These are phyloP conservation scores for Penicillium pulvis DNA, from an alignment of 495 filamentous ascomycete genomes.

Conservation along the genomic window DNA sequence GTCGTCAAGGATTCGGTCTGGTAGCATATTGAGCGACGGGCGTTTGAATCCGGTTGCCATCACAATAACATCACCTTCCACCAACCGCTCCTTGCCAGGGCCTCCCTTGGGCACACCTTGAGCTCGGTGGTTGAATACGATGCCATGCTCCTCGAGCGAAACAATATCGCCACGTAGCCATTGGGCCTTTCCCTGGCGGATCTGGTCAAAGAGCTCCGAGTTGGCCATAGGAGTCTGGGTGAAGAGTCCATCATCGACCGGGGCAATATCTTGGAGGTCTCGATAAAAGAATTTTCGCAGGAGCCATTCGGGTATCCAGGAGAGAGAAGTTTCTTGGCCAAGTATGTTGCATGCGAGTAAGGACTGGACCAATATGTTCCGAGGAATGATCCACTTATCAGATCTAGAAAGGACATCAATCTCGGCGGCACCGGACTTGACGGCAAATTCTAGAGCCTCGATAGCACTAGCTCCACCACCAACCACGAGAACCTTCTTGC, in stretches of 20 bases:
- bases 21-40: conserved; percentile 72
- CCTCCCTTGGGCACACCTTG: conserved; percentile 74
- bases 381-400: conserved; percentile 89
- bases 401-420: conserved; percentile 74
- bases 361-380: conserved; percentile 72
- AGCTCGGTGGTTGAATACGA: conserved; percentile 68
- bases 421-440: conserved; percentile 62
- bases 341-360: conserved; percentile 78
- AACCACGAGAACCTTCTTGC: conserved; percentile 73
- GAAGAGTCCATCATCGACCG: conserved; percentile 66
- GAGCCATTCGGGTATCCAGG: conserved; percentile 75
- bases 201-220: conserved; percentile 73
- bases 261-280: conserved; percentile 76
- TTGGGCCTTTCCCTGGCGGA: conserved; percentile 71
- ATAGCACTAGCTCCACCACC: conserved; percentile 82
- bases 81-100: conserved; percentile 61
- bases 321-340: conserved; percentile 71
- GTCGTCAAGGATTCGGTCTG: conserved; percentile 66
- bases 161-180: conserved; percentile 83
- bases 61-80: conserved; percentile 75
- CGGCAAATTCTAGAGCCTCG: conserved; percentile 81
- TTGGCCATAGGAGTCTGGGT: conserved; percentile 86
- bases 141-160: conserved; percentile 61
- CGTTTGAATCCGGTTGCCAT: conserved; percentile 83
- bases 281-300: conserved; percentile 83